Conservation (phyloP, 352 stramenopile species). For the Globisporangium uncinulatum region DNA sequence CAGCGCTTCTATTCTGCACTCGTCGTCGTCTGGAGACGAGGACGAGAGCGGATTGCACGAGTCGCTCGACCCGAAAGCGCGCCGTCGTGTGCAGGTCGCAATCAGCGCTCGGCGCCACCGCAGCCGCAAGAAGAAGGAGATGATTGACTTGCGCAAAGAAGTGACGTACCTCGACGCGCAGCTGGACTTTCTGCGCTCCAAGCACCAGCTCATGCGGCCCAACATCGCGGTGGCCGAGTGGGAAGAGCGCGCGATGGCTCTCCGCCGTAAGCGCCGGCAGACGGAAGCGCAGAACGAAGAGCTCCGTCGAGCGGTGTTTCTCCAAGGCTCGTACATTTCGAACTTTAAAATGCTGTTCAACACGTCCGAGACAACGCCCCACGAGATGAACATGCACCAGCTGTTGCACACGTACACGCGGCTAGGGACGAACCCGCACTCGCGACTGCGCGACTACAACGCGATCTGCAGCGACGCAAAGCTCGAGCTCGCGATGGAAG, state of each 20-base stretch:
- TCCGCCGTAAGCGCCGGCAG: conserved; percentile 25
- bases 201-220: conserved; percentile 21
- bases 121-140: conserved; percentile 40
- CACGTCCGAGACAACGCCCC: conserved; percentile 15
- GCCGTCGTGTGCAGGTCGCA: conserved; percentile 23
- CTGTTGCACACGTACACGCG: conserved; percentile 55
- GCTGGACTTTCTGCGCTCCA: conserved; percentile 25
- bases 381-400: conserved; percentile 41
- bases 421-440: conserved; percentile 26
- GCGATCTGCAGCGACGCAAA: conserved; percentile 37
- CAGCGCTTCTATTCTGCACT: neutral
- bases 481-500: conserved; percentile 41
- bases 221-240: conserved; percentile 18
- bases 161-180: conserved; percentile 26
- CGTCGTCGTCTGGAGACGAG: conserved; percentile 11
- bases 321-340: conserved; percentile 36
- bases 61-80: conserved; percentile 19
- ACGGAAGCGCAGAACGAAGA: conserved; percentile 40
- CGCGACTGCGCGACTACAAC: conserved; percentile 40
- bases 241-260: conserved; percentile 26
- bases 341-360: conserved; percentile 32
- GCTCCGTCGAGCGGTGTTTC: conserved; percentile 39
- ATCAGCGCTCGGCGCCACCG: conserved; percentile 37
- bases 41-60: neutral
- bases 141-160: conserved; percentile 32